Percentiles rank a stretch among this genome's conserved stretches.
Evolutionary conservation across 179 eudicot genomes (phyloP).

Genomic region (Silene vulgaris): DNA sequence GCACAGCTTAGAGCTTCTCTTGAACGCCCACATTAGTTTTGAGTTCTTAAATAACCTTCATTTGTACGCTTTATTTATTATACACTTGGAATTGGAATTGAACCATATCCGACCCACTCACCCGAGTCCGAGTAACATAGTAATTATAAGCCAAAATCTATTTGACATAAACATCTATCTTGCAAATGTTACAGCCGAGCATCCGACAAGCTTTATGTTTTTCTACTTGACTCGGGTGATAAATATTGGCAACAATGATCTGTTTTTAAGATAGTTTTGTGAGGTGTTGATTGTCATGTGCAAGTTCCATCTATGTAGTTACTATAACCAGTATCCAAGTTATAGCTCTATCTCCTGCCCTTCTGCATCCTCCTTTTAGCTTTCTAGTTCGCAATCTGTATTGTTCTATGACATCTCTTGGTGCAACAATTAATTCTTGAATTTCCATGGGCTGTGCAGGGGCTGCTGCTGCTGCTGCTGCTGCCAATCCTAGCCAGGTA

Average conservation of each 20-base stretch:
- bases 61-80: neutral
- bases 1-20: neutral
- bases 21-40: neutral
- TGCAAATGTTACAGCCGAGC: neutral
- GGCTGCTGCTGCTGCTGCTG: slow-evolving; percentile 24
- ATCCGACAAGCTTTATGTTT: neutral
- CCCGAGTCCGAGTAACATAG: neutral
- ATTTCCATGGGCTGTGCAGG: slow-evolving; percentile 34
- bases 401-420: neutral
- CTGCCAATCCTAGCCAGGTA: slow-evolving; percentile 40
- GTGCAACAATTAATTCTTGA: neutral
- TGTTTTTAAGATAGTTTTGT: neutral
- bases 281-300: neutral
- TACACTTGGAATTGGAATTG: neutral
- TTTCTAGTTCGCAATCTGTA: neutral
- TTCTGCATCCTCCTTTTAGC: neutral
- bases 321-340: neutral
- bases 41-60: neutral
- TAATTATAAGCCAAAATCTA: neutral
- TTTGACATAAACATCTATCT: neutral
- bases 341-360: neutral
- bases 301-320: neutral
- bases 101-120: neutral
- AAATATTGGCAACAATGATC: neutral
- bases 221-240: neutral